Conservation (phyloP, 768 basidiomycete species). For the Mycena maculata region DNA sequence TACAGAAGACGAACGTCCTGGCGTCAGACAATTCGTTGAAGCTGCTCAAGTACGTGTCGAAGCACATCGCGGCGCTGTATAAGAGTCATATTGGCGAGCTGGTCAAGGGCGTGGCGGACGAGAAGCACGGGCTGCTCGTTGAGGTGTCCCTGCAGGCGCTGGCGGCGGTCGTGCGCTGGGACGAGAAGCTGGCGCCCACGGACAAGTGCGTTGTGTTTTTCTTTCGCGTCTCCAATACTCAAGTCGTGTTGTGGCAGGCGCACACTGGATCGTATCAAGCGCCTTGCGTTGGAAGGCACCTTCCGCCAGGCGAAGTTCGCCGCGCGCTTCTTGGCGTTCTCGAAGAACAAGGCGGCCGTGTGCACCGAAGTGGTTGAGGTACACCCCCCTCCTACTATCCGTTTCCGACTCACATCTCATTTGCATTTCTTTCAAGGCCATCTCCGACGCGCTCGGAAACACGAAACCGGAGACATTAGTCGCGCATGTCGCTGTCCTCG, state of each 20-base stretch:
- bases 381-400: conserved; percentile 30
- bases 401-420: background rate
- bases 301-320: conserved; percentile 87
- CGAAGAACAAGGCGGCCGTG: conserved; percentile 61
- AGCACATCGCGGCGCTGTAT: conserved; percentile 79
- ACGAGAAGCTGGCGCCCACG: conserved; percentile 63
- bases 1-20: conserved; percentile 58
- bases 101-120: conserved; percentile 76
- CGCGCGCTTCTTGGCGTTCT: conserved; percentile 74
- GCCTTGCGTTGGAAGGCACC: conserved; percentile 69
- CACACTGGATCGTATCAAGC: conserved; percentile 71
- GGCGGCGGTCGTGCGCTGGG: conserved; percentile 71
- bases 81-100: conserved; percentile 83
- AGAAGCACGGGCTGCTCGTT: conserved; percentile 63
- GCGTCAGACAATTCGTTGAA: conserved; percentile 61
- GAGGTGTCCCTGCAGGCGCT: conserved; percentile 84
- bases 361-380: conserved; percentile 76
- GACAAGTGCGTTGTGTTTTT: conserved; percentile 69
- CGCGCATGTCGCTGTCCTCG: conserved; percentile 76
- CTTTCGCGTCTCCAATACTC: background rate
- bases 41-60: conserved; percentile 73
- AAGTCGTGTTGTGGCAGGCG: conserved; percentile 55
- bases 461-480: conserved; percentile 65
- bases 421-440: conserved; percentile 56
- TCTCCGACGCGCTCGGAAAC: conserved; percentile 63